Base-by-base conservation (phyloP, 257 asterid species). In the Pogostemon cablin region DNA sequence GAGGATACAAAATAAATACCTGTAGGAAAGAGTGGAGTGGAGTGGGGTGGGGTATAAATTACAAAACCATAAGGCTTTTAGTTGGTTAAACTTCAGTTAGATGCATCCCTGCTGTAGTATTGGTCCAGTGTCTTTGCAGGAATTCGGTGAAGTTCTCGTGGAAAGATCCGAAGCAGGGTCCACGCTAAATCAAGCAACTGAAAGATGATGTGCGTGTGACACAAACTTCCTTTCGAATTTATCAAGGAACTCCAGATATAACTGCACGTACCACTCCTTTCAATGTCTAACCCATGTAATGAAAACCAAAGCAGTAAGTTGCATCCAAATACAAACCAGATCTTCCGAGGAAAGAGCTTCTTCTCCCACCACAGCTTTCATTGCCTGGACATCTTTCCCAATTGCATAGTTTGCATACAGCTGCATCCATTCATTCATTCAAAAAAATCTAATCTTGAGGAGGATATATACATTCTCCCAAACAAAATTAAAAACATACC, bases 121-220 rank as follows among this genome's bases (percentile, higher is more conserved):
- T 69, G 83, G 59, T 92, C 98, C 43, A 92, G 88, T 7, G 98
- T 92, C 90, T 92, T 92, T 8, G 96, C 96, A 1, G 98, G 98
- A 59, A 92, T 92, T 80, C 98, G 96, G 71, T 92, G 96, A 34
- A 92, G 96, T 42, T 92, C 98, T n/a, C 98, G 88, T 1, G 98
- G 98, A 61, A 90, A 92, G 79, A 92, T 92, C 5, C 98, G 83
- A 60, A 92, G 96, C 69, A 92, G 86, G 4, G 96, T 87, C 98
- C 96, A 92, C 5, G 98, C 96, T 75, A 92, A 71, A 77, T 92
- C 98, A 6, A 92, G 96, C 0, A 96, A 92, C 82, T 92, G 98
- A 85, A 82, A 83, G 77, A 85, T 83, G 85, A 85, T 87, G 53
- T 90, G 93, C 42, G 93, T 87, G 93, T 20, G 87, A 38, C 4